A percentile compares a stretch with the other conserved stretches of the same genome.
Evolutionary conservation across 2,329 filamentous ascomycete genomes (phyloP).

Genomic region (Alternaria novae-zelandiae): DNA sequence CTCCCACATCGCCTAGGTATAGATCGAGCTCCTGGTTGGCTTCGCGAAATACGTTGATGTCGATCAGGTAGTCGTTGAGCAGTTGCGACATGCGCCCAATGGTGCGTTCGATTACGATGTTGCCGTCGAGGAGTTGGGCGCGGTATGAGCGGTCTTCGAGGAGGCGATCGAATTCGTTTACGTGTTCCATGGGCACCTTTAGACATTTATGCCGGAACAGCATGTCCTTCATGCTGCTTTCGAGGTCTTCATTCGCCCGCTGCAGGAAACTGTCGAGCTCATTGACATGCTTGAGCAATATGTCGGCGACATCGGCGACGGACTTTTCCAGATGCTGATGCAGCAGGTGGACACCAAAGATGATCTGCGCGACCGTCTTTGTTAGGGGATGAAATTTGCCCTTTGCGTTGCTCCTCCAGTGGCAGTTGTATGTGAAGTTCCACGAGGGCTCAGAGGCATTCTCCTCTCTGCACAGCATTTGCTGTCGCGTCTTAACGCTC

Average conservation of each 20-base stretch:
- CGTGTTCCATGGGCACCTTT: constrained; percentile 81
- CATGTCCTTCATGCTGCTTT: constrained; percentile 78
- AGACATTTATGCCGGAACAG: constrained; percentile 73
- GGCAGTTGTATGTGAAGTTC: constrained; percentile 72
- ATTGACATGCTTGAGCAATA: constrained; percentile 89
- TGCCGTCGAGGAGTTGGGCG: constrained; percentile 80
- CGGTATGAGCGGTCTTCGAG: constrained; percentile 84
- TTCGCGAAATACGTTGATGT: constrained; percentile 78
- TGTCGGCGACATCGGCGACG: constrained; percentile 83
- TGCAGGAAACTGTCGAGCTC: constrained; percentile 93
- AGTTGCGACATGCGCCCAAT: constrained; percentile 77
- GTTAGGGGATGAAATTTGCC: constrained; percentile 85
- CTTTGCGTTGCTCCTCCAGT: constrained; percentile 77
- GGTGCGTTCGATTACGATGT: constrained; percentile 90
- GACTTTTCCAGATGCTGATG: constrained; percentile 87
- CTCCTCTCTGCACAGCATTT: constrained; percentile 63
- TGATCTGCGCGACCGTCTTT: constrained; percentile 90
- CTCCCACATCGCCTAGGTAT: constrained; percentile 73
- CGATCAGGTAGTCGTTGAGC: constrained; percentile 78
- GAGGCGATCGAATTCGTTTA: constrained; percentile 84
- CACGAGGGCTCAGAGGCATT: constrained; percentile 70
- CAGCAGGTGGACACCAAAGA: constrained; percentile 89
- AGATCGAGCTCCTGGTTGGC: constrained; percentile 77
- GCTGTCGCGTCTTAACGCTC: constrained; percentile 43
- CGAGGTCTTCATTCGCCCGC: constrained; percentile 82